A percentile compares a stretch with the other conserved stretches of the same genome.
phyloP scores from a whole-genome alignment of 106 monocot genomes.

The Allium cepa region DNA sequence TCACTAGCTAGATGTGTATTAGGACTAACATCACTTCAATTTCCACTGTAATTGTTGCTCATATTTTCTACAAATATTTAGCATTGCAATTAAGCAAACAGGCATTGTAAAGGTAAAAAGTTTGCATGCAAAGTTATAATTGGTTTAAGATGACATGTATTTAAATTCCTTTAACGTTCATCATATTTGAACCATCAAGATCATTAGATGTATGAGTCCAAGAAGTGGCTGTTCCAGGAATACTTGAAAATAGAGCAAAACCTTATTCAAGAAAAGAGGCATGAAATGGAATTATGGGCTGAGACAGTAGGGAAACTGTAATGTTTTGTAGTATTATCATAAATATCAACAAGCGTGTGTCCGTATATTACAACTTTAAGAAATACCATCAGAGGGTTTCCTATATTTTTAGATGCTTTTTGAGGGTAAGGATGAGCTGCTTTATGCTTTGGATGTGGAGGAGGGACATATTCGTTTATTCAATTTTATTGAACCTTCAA shows the following conservation, averaged over 20 bases:
- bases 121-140: not conserved
- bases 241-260: slow-evolving; percentile 35
- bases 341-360: slow-evolving; percentile 1
- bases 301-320: slow-evolving; percentile 38
- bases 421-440: slow-evolving; percentile 98
- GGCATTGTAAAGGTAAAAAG: not conserved
- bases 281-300: slow-evolving; percentile 39
- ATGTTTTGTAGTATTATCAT: not conserved
- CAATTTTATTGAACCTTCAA: slow-evolving; percentile 95
- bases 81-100: not conserved
- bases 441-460: slow-evolving; percentile 94
- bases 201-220: slow-evolving; percentile 55
- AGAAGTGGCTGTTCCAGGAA: slow-evolving; percentile 48
- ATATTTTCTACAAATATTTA: slow-evolving; percentile 44
- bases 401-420: slow-evolving; percentile 84
- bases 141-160: slow-evolving; percentile 1
- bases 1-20: slow-evolving; percentile 37
- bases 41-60: slow-evolving; percentile 61
- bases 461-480: slow-evolving; percentile 90
- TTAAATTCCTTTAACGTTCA: slow-evolving; percentile 33
- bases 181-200: slow-evolving; percentile 24
- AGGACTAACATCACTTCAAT: slow-evolving; percentile 24
- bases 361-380: not conserved
- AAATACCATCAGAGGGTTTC: slow-evolving; percentile 1
- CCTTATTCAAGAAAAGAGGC: slow-evolving; percentile 39